Evolutionary conservation across 306 rosid species (phyloP).

Genomic region (Pachyrhizus erosus): DNA sequence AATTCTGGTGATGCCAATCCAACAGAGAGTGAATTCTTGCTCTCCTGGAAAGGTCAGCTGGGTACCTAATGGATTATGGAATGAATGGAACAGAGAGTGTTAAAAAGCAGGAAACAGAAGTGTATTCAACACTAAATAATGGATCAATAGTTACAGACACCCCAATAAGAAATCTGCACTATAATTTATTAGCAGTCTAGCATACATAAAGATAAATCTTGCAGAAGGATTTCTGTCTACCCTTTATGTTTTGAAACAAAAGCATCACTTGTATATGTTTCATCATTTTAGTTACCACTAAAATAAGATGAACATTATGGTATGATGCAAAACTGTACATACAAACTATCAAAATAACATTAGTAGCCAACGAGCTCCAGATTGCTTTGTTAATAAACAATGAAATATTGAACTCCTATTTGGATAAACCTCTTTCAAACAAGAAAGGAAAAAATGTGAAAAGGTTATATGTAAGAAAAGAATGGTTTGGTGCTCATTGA

Average conservation of each 20-base stretch:
- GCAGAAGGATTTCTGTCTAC: too few relatives aligned
- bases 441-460: too few relatives aligned
- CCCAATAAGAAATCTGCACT: conserved; percentile 25
- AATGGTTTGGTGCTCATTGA: too few relatives aligned
- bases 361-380: neutral
- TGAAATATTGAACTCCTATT: neutral
- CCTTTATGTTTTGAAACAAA: neutral
- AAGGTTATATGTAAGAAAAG: too few relatives aligned
- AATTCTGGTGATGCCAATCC: conserved; percentile 90
- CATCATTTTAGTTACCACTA: conserved; percentile 7
- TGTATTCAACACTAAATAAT: conserved; percentile 11
- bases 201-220: too few relatives aligned
- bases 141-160: neutral
- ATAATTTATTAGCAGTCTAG: too few relatives aligned
- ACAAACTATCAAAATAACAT: neutral
- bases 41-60: conserved; percentile 82
- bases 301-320: neutral
- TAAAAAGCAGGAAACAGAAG: conserved; percentile 8
- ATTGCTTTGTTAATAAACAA: neutral
- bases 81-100: conserved; percentile 29
- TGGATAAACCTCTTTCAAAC: too few relatives aligned
- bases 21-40: conserved; percentile 80
- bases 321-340: neutral
- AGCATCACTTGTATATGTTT: neutral
- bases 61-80: conserved; percentile 71